phyloP scores from a whole-genome alignment of 306 rosid genomes.

The Sechiopsis laciniata region DNA sequence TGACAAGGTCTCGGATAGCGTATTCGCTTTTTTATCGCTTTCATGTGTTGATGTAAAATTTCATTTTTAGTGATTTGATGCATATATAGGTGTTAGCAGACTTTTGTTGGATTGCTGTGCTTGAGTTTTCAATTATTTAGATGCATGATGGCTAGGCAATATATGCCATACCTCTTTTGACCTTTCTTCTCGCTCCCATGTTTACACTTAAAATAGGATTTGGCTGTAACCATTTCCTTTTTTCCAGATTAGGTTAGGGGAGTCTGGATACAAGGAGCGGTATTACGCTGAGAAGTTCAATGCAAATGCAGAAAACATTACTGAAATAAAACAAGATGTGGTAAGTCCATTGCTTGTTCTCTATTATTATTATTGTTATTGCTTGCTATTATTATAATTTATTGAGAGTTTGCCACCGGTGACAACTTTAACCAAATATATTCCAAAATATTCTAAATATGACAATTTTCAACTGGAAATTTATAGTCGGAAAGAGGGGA shows the following conservation, averaged over 20 bases:
- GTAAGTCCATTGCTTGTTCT: constrained; percentile 31
- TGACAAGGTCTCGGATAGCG: constrained; percentile 57
- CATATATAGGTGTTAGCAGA: neutral
- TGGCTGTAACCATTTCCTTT: no score
- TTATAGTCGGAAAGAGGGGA: no score
- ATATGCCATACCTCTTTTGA: neutral
- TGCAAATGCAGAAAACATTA: constrained; percentile 53
- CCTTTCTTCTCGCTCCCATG: neutral
- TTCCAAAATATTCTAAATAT: no score
- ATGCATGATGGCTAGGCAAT: neutral
- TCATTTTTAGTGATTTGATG: neutral
- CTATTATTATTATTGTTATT: neutral
- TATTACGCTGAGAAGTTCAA: constrained; percentile 86
- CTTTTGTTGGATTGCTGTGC: constrained; percentile 7
- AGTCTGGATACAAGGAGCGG: constrained; percentile 92
- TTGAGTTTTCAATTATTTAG: neutral
- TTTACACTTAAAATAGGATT: neutral
- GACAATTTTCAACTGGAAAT: no score
- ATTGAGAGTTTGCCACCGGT: neutral
- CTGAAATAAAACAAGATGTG: constrained; percentile 46
- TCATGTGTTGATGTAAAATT: neutral
- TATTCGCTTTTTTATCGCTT: constrained; percentile 8
- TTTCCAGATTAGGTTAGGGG: constrained; percentile 81
- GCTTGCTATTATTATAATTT: neutral
- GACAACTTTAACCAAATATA: neutral